Conservation (phyloP, 192 early-diverging fungal species). For the Obelidium mucronatum region DNA sequence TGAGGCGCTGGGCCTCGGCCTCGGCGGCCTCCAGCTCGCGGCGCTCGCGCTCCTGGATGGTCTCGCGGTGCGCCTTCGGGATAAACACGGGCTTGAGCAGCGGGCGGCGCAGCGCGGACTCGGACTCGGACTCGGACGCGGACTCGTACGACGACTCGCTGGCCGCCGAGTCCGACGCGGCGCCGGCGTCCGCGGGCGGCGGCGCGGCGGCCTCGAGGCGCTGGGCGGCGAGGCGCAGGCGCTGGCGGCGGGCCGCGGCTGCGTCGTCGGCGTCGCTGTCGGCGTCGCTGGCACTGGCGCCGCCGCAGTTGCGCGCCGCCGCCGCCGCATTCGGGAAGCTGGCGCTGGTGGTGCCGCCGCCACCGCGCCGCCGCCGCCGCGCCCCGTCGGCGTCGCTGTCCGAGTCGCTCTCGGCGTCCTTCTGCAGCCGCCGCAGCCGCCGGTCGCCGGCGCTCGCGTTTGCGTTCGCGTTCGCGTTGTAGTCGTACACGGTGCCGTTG, state of each 20-base stretch:
- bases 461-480: not conserved
- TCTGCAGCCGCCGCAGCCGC: slow-evolving; percentile 36
- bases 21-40: slow-evolving; percentile 62
- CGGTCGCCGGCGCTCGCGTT: slow-evolving; percentile 5
- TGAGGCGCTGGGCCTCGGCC: slow-evolving; percentile 58
- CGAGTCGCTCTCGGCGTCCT: slow-evolving; percentile 15
- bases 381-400: slow-evolving; percentile 32
- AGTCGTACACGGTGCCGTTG: slow-evolving; percentile 18
- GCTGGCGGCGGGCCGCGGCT: slow-evolving; percentile 44
- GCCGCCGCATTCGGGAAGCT: slow-evolving; percentile 2
- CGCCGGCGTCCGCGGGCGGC: not conserved
- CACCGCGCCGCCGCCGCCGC: slow-evolving; percentile 12
- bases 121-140: slow-evolving; percentile 66
- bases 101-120: slow-evolving; percentile 57
- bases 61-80: slow-evolving; percentile 75
- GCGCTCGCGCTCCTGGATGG: slow-evolving; percentile 64
- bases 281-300: slow-evolving; percentile 52
- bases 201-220: slow-evolving; percentile 26
- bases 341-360: not conserved
- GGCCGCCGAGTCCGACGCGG: slow-evolving; percentile 13
- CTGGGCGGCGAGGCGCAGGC: slow-evolving; percentile 38
- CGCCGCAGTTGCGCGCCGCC: not conserved
- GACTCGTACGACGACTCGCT: slow-evolving; percentile 56
- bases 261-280: slow-evolving; percentile 60
- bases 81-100: slow-evolving; percentile 93